Evolutionary conservation across 2,329 filamentous ascomycete species (phyloP), one percentile per base, ranked within the genome.

Genomic region (Penicillium frequentans): DNA sequence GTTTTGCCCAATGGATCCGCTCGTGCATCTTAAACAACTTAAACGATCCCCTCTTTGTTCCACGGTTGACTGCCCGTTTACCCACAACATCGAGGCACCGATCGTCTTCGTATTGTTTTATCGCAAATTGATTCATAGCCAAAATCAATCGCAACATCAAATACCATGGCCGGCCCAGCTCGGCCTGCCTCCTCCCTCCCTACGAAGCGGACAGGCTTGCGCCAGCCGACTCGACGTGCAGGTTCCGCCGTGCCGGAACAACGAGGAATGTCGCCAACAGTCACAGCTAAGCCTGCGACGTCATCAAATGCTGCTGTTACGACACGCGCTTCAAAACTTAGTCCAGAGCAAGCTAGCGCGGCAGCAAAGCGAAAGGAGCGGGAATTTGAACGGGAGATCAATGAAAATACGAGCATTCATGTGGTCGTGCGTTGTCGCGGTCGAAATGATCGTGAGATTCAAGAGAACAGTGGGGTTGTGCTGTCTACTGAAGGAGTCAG

Each of bases 351-450:
- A 31, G 75, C 84, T 27, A 81, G 82, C 49, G 75, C 82, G 31
- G 85, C 86, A 24, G 82, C 81, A 45, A 96, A 97, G 80, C 87
- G 93, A 69, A 96, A 96, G 75, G 90, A 95, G 66, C 85, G 90
- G 69, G 90, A 96, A 37, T 93, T 88, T 70, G 93, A 93, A 45
- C 75, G 83, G 6, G 86, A 90, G 31, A 76, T 77, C 55, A 84
- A 84, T 51, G 88, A 93, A 67, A 92, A 96, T 75, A 98, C 93
- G 8, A 99, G 97, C 73, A 99, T 99, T 76, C 95, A 96, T 72
- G 95, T 99, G 47, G 93, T 98, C 33, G 96, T 99, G 56, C 85
- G 95, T 62, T 99, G 93, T 78, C 86, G 95, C 65, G 95, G 93
- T 5, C 89, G 95, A 62, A 98, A 90, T 72, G 90, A 96, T 66